phyloP scores from a whole-genome alignment of 306 rosid species.

The Casuarina equisetifolia region DNA sequence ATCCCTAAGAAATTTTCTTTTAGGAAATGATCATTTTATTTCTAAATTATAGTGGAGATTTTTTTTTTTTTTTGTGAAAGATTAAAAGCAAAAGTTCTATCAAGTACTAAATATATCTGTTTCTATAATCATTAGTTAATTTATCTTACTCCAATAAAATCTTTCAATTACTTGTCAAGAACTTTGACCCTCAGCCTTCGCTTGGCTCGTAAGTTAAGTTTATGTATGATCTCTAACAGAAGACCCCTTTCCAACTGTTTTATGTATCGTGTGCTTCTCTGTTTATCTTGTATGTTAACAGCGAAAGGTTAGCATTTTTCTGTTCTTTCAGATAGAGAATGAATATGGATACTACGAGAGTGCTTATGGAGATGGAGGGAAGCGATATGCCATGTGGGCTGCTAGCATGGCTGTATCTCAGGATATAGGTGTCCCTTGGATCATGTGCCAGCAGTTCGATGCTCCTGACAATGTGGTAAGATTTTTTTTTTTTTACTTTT shows the following conservation, averaged over 20 bases:
- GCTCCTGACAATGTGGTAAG: slow-evolving; percentile 94
- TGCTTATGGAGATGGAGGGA: slow-evolving; percentile 78
- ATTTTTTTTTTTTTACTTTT: slow-evolving; percentile 13
- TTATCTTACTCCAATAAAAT: background rate
- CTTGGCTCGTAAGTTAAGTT: background rate
- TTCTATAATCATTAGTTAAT: background rate
- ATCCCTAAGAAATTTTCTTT: background rate
- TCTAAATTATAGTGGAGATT: background rate
- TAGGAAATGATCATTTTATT: background rate
- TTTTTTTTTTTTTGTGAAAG: background rate
- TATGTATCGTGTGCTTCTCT: slow-evolving; percentile 16
- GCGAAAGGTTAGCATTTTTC: slow-evolving; percentile 9
- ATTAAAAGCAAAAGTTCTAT: background rate
- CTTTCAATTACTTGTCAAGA: slow-evolving; percentile 12
- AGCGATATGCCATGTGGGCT: slow-evolving; percentile 84
- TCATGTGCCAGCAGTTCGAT: slow-evolving; percentile 96
- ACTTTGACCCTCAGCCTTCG: slow-evolving; percentile 12
- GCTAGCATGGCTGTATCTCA: slow-evolving; percentile 93
- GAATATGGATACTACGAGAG: slow-evolving; percentile 83
- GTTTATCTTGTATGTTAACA: slow-evolving; percentile 10
- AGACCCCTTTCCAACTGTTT: slow-evolving; percentile 10
- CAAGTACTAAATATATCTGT: background rate
- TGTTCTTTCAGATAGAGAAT: slow-evolving; percentile 73
- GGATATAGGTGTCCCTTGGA: slow-evolving; percentile 89
- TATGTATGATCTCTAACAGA: slow-evolving; percentile 10